These are phyloP conservation scores for Globisporangium echinulatum DNA, from an alignment of 352 stramenopile species.

Conservation along the genomic window DNA sequence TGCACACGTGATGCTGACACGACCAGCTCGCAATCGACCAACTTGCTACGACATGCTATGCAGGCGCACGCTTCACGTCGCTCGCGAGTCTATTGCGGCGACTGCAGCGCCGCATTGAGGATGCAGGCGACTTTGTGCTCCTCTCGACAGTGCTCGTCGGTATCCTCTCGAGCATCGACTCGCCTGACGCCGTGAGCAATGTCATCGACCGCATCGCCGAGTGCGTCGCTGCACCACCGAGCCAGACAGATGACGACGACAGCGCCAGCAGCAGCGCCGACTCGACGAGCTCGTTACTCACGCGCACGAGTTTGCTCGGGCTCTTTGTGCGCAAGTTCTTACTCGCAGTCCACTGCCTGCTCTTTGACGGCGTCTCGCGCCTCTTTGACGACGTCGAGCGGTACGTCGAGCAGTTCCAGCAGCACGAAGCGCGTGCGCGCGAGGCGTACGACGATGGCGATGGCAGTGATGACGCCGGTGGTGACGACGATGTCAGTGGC, in stretches of 20 bases:
- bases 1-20: neutral
- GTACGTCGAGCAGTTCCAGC: constrained; percentile 42
- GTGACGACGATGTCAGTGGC: constrained; percentile 1
- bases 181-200: constrained; percentile 55
- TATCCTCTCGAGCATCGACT: constrained; percentile 49
- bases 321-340: constrained; percentile 69
- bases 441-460: neutral
- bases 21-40: neutral
- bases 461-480: neutral
- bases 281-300: constrained; percentile 40
- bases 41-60: neutral
- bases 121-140: constrained; percentile 29
- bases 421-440: constrained; percentile 18
- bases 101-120: constrained; percentile 31
- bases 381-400: constrained; percentile 56
- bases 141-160: constrained; percentile 42
- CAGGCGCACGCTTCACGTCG: constrained; percentile 17
- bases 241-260: constrained; percentile 10
- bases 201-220: constrained; percentile 59
- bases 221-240: constrained; percentile 33
- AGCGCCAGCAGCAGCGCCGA: constrained; percentile 17
- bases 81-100: constrained; percentile 39
- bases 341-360: constrained; percentile 39
- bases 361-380: constrained; percentile 68
- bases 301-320: constrained; percentile 48